Base-by-base conservation (phyloP, 2,329 filamentous ascomycete genomes). In the Ilyonectria destructans region DNA sequence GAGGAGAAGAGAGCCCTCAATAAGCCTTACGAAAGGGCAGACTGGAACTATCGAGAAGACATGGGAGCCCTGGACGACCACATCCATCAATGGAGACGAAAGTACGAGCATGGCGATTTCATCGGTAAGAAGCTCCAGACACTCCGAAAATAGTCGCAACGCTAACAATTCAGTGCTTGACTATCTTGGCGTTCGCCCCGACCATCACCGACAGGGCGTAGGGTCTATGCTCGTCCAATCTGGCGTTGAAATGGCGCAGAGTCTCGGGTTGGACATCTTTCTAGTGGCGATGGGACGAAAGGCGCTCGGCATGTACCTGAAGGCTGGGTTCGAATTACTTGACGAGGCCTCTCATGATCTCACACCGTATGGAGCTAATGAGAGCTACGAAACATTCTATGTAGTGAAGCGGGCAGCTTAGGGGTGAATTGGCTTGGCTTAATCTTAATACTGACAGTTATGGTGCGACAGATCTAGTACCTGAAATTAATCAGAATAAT, bases 201-300 rank as follows among this genome's bases (percentile, higher is more conserved):
- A 72, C 21, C 74, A 77, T 12, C 72, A 73, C 4, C 55, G 68
- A 3, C 61, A 51, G 19, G 73, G 75, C 10, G 54, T 76, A 12
- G 74, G 65, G 2, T 70, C 71, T 6, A 62, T 75, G 64, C 73
- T 77, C 8, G 49, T 77, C 0, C 45, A 55, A 9, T 74, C 75
- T 13, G 74, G 75, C 1, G 46, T 75, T 7, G 49, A 69, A 15
- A 65, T 67, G 31, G 75, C 70, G 7, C 64, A 68, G 2, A 48
- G 67, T 19, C 45, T 77, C 0, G 64, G 71, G 0, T n/a, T 75
- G 1, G 71, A 74, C 3, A 58, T 73, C 6, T 49, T 67, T 1
- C 40, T 75, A 1, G 57, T 72, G 15, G 70, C 75, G 2, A 75
- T 71, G 62, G 72, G 75, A 6, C 35, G 60, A 9, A 45, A 40